These are phyloP conservation scores for Pleurotus citrinopileatus DNA, from an alignment of 768 basidiomycete genomes.

Conservation along the genomic window DNA sequence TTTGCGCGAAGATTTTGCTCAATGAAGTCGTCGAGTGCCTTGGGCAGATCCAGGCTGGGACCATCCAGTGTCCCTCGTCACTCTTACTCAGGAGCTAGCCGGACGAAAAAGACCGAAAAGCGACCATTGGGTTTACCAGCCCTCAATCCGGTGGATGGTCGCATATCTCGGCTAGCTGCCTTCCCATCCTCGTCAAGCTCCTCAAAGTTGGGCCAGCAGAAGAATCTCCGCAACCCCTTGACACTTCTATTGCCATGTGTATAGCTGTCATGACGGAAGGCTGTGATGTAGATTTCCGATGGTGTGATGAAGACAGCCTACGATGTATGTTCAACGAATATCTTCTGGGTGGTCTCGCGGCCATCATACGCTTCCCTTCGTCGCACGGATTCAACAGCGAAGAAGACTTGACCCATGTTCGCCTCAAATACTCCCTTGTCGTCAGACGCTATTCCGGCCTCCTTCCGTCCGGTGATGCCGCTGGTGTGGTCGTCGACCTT, in stretches of 20 bases:
- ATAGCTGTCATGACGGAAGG: constrained; percentile 7
- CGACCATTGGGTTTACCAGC: neutral
- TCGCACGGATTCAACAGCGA: constrained; percentile 2
- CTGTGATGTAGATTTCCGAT: neutral
- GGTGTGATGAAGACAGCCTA: neutral
- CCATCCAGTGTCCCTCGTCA: neutral
- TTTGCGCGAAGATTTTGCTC: constrained; percentile 7
- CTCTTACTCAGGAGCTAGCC: constrained; percentile 4
- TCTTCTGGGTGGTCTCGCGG: constrained; percentile 5
- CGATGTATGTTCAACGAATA: constrained; percentile 1
- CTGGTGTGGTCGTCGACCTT: neutral
- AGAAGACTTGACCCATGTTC: neutral
- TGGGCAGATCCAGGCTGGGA: neutral
- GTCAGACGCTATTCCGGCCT: neutral
- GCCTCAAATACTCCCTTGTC: constrained; percentile 3
- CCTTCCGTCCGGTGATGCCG: neutral
- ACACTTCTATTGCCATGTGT: constrained; percentile 5
- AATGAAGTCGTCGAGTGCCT: constrained; percentile 8
- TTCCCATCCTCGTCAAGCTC: constrained; percentile 8
- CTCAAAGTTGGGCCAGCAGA: neutral
- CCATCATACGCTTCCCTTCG: constrained; percentile 9
- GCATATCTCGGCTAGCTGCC: constrained; percentile 1
- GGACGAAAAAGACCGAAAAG: constrained; percentile 7
- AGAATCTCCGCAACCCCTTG: neutral
- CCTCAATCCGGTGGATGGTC: constrained; percentile 4